Percentiles rank a stretch among this genome's conserved stretches.
These are phyloP conservation scores for Porphyrellus cyaneotinctus DNA, from an alignment of 768 basidiomycete genomes.

Conservation along the genomic window DNA sequence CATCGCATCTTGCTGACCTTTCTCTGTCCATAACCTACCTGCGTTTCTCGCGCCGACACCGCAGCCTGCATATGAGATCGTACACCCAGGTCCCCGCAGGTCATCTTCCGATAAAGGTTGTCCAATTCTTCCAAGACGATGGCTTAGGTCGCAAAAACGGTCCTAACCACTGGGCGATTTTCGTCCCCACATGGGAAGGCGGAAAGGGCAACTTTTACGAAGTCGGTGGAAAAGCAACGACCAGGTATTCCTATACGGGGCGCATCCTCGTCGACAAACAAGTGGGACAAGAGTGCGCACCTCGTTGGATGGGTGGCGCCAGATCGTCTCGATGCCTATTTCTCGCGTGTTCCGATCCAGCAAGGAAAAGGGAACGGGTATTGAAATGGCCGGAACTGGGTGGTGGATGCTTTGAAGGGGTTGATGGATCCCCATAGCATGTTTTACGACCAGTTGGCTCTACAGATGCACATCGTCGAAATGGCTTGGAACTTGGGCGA, in stretches of 20 bases:
- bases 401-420: constrained; percentile 6
- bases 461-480: too few species aligned
- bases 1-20: too few species aligned
- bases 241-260: neutral
- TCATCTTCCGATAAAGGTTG: constrained; percentile 3
- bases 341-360: constrained; percentile 2
- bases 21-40: too few species aligned
- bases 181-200: neutral
- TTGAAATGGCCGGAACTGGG: constrained; percentile 10
- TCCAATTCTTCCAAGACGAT: neutral
- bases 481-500: too few species aligned
- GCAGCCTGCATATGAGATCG: neutral
- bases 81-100: constrained; percentile 2
- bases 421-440: neutral
- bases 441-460: too few species aligned
- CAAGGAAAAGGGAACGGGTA: neutral
- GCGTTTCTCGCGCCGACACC: neutral
- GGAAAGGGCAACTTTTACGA: constrained; percentile 11
- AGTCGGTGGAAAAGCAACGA: neutral
- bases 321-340: neutral
- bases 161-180: constrained; percentile 7
- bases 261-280: neutral
- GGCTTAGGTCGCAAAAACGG: neutral
- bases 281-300: neutral
- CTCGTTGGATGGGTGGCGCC: constrained; percentile 6